phyloP scores from a whole-genome alignment of 2,329 filamentous ascomycete species.

The Cladosporium sp. region DNA sequence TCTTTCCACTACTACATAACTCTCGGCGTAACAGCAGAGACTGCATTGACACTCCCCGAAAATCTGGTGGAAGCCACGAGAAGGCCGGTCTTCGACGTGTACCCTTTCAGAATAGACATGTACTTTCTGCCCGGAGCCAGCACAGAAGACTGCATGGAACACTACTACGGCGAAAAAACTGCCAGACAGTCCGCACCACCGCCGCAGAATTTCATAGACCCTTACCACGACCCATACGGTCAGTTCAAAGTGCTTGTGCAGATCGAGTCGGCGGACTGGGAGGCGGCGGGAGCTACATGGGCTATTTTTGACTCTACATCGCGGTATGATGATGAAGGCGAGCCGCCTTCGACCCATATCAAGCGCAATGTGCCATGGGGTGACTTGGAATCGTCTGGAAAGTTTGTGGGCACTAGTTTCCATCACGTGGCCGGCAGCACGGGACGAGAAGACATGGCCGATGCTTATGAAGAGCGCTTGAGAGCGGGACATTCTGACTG shows the following conservation, averaged over 20 bases:
- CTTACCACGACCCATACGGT: background rate
- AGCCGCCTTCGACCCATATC: background rate
- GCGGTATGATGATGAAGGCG: background rate
- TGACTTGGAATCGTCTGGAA: background rate
- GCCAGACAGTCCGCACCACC: background rate
- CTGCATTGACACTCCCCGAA: background rate
- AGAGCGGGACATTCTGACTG: background rate
- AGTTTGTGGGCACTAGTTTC: background rate
- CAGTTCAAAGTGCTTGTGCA: background rate
- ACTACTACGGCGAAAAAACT: background rate
- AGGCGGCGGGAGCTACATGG: background rate
- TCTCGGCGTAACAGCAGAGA: background rate
- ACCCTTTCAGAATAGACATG: background rate
- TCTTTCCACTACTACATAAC: background rate
- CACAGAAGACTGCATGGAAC: background rate
- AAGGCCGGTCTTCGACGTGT: background rate
- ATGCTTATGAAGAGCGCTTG: background rate
- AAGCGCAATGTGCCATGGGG: background rate
- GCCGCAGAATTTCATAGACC: background rate
- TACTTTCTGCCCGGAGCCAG: background rate
- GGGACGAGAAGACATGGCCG: background rate
- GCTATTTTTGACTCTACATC: background rate
- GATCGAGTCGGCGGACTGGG: background rate
- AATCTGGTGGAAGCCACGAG: background rate
- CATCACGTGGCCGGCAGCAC: background rate